phyloP scores from a whole-genome alignment of 2,329 filamentous ascomycete species.

The Calonectria pteridis region DNA sequence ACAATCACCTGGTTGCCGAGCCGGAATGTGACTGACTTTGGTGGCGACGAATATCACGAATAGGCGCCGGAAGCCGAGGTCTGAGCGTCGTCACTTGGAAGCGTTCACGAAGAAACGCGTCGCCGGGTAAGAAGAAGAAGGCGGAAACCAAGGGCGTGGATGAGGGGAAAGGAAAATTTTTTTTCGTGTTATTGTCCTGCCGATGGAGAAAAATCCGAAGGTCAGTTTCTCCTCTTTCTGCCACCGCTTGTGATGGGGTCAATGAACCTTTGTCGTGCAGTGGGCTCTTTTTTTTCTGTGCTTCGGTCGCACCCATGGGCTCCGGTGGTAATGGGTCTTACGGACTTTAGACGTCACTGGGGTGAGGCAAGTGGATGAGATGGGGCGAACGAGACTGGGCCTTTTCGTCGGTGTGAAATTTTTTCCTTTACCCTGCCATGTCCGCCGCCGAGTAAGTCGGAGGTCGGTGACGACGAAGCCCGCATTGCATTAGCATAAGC shows the following conservation, averaged over 20 bases:
- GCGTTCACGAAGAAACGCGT: slow-evolving; percentile 38
- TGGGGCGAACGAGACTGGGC: not conserved
- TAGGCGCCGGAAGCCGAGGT: slow-evolving; percentile 31
- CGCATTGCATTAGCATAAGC: slow-evolving; percentile 36
- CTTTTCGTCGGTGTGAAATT: slow-evolving; percentile 4
- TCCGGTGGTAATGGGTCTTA: slow-evolving; percentile 6
- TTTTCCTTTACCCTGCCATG: not conserved
- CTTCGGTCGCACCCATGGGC: slow-evolving; percentile 7
- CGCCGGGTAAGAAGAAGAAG: slow-evolving; percentile 40
- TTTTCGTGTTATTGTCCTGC: slow-evolving; percentile 11
- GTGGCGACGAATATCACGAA: slow-evolving; percentile 14
- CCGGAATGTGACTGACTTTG: slow-evolving; percentile 21
- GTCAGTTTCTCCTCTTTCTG: slow-evolving; percentile 5
- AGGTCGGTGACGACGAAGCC: slow-evolving; percentile 9
- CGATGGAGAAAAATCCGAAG: not conserved
- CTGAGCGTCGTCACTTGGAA: slow-evolving; percentile 5
- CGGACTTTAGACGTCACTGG: not conserved
- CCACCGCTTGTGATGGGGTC: slow-evolving; percentile 1
- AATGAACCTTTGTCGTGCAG: slow-evolving; percentile 7
- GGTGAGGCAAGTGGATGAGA: not conserved
- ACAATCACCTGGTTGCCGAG: slow-evolving; percentile 19
- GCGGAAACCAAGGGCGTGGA: slow-evolving; percentile 26
- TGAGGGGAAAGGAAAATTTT: not conserved
- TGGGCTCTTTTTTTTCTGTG: not conserved
- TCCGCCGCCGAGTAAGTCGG: not conserved